Percentiles rank a stretch among this genome's conserved stretches.
Conservation (phyloP, 192 early-diverging fungal genomes). For the Backusella tuberculispora region DNA sequence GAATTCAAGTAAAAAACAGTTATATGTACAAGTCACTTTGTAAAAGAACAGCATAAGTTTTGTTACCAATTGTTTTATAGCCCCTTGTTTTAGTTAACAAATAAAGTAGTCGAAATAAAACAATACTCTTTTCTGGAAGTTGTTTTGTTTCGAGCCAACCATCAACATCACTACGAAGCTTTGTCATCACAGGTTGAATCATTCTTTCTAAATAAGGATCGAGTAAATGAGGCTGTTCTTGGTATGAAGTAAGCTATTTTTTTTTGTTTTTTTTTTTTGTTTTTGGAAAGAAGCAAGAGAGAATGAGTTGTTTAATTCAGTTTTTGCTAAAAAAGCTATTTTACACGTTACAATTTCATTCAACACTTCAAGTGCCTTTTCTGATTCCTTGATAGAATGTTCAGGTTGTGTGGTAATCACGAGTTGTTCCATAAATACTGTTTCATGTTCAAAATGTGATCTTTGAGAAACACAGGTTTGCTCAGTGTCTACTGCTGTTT, state of each 20-base stretch:
- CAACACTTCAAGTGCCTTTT: neutral
- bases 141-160: neutral
- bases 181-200: conserved; percentile 60
- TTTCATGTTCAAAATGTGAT: conserved; percentile 22
- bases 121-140: neutral
- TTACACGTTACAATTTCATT: neutral
- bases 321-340: too few relatives aligned
- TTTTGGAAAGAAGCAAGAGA: neutral
- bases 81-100: conserved; percentile 86
- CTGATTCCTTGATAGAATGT: neutral
- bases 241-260: conserved; percentile 60
- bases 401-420: neutral
- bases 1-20: neutral
- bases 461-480: conserved; percentile 10
- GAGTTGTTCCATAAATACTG: conserved; percentile 11
- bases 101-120: conserved; percentile 57
- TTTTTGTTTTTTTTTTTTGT: neutral
- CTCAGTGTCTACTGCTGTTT: neutral
- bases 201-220: conserved; percentile 76
- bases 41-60: too few relatives aligned
- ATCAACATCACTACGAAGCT: conserved; percentile 52
- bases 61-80: conserved; percentile 80
- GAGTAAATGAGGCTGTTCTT: conserved; percentile 78
- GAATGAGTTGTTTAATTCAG: too few relatives aligned
- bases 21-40: neutral